These are phyloP conservation scores for Calendula officinalis DNA, from an alignment of 129 eudicot genomes.

Conservation along the genomic window DNA sequence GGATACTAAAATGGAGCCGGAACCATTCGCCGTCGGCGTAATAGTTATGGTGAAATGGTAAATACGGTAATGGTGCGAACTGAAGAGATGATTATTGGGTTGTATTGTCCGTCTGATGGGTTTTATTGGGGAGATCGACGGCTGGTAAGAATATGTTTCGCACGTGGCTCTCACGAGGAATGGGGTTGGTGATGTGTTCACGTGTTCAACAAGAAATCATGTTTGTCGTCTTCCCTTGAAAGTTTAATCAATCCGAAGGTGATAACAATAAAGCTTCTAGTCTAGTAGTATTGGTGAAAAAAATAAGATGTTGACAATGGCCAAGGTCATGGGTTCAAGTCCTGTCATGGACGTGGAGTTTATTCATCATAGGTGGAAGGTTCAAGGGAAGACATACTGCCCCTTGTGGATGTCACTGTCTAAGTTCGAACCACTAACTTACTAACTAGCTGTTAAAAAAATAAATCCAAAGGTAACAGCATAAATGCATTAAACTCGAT, in stretches of 20 bases:
- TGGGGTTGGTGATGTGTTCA: slow-evolving; percentile 35
- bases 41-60: slow-evolving; percentile 2
- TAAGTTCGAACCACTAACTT: too few relatives aligned
- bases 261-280: too few relatives aligned
- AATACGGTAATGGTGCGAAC: not conserved
- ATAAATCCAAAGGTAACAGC: not conserved
- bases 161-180: slow-evolving; percentile 31
- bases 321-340: too few relatives aligned
- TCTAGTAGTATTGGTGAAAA: not conserved
- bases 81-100: slow-evolving; percentile 17
- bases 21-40: slow-evolving; percentile 18
- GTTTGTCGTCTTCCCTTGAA: not conserved
- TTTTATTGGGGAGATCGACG: slow-evolving; percentile 23
- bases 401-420: too few relatives aligned
- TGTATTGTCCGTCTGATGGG: slow-evolving; percentile 34
- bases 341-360: too few relatives aligned
- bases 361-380: too few relatives aligned
- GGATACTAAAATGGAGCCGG: slow-evolving; percentile 16
- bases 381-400: too few relatives aligned
- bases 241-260: not conserved
- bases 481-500: too few relatives aligned
- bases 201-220: slow-evolving; percentile 40
- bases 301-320: not conserved
- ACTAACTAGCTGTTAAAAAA: too few relatives aligned
- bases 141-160: slow-evolving; percentile 18